phyloP scores from a whole-genome alignment of 2,329 filamentous ascomycete genomes.

The Annulohypoxylon truncatum region DNA sequence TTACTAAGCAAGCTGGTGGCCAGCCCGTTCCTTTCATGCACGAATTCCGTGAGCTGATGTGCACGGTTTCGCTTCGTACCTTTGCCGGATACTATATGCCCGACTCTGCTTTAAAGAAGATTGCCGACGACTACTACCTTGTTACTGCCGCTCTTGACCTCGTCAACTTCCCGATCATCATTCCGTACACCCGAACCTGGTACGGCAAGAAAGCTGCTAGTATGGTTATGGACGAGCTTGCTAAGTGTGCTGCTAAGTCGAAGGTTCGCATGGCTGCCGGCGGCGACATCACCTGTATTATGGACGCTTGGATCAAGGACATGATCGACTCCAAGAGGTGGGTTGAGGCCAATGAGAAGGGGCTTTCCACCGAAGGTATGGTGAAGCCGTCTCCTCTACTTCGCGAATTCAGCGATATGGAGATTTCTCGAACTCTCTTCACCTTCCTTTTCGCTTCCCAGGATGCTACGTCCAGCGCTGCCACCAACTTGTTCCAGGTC shows the following conservation, averaged over 20 bases:
- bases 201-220: conserved; percentile 96
- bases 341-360: conserved; percentile 80
- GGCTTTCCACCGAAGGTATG: conserved; percentile 72
- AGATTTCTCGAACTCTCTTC: conserved; percentile 93
- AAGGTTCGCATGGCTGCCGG: conserved; percentile 92
- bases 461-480: conserved; percentile 93
- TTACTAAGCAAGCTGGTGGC: conserved; percentile 77
- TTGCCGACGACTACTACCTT: conserved; percentile 95
- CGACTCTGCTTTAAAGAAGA: conserved; percentile 90
- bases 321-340: conserved; percentile 89
- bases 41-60: conserved; percentile 93
- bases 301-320: conserved; percentile 92
- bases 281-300: conserved; percentile 88
- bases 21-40: conserved; percentile 89
- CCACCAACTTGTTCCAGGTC: conserved; percentile 95
- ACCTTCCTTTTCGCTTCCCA: conserved; percentile 98
- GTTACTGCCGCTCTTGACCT: conserved; percentile 96
- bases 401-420: conserved; percentile 87
- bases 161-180: conserved; percentile 97
- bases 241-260: conserved; percentile 91
- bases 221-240: conserved; percentile 89
- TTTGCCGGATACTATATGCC: conserved; percentile 97
- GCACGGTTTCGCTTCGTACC: conserved; percentile 93
- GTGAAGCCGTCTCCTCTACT: conserved; percentile 87
- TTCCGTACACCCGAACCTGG: conserved; percentile 96